Conservation (phyloP, 495 filamentous ascomycete species). For the Lophium mytilinum region DNA sequence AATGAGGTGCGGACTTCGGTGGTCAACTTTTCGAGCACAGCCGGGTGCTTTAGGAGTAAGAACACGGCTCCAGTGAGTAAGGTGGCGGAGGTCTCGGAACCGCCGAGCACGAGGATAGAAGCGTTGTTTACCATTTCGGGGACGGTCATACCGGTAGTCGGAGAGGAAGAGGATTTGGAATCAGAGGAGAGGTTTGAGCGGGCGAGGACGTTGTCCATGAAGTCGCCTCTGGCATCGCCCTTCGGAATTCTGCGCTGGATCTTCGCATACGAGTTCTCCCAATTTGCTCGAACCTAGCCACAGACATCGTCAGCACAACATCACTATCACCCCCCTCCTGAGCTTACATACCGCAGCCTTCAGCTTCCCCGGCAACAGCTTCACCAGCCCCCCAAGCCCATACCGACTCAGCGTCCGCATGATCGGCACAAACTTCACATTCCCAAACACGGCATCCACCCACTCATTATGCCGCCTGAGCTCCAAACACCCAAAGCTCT, state of each 20-base stretch:
- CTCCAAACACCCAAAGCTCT: slow-evolving; percentile 49
- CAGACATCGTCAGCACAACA: too few species aligned
- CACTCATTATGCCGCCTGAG: slow-evolving; percentile 44
- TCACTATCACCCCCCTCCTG: too few species aligned
- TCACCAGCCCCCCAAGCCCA: too few species aligned
- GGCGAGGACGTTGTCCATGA: too few species aligned
- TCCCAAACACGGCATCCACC: slow-evolving; percentile 43
- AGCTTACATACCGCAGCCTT: too few species aligned
- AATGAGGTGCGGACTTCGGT: slow-evolving; percentile 47
- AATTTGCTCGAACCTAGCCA: too few species aligned
- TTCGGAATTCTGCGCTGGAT: too few species aligned
- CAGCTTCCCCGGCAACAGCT: too few species aligned
- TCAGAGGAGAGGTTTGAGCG: too few species aligned
- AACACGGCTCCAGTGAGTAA: slow-evolving; percentile 45
- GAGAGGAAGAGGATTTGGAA: too few species aligned
- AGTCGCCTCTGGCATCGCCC: too few species aligned
- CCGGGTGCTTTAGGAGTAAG: slow-evolving; percentile 42
- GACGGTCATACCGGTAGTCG: slow-evolving; percentile 14
- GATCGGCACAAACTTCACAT: slow-evolving; percentile 9
- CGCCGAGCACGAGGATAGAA: slow-evolving; percentile 14
- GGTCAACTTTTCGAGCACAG: slow-evolving; percentile 37
- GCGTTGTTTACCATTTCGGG: slow-evolving; percentile 13
- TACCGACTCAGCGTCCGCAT: background rate
- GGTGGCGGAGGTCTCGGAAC: slow-evolving; percentile 54
- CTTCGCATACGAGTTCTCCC: too few species aligned